phyloP scores from a whole-genome alignment of 139 green algal species.

The Diplosphaera chodatii region DNA sequence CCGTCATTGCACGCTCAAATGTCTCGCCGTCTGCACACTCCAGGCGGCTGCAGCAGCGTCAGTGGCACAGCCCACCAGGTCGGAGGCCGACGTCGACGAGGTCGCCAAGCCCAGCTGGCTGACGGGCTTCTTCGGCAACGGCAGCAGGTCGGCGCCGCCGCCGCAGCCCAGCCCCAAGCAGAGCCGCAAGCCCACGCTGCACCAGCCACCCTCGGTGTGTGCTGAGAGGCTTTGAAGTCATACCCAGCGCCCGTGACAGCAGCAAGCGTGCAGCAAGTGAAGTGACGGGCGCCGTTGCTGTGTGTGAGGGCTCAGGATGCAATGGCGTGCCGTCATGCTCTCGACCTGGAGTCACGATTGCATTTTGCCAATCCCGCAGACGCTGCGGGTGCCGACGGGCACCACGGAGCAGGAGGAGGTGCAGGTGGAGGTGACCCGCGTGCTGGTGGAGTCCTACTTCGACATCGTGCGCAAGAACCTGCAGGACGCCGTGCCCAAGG shows the following conservation, averaged over 20 bases:
- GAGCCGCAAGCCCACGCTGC: slow-evolving; percentile 1
- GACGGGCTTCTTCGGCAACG: slow-evolving; percentile 24
- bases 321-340: too few species aligned
- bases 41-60: too few species aligned
- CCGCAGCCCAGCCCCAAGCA: neutral
- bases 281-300: too few species aligned
- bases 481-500: slow-evolving; percentile 85
- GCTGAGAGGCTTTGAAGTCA: too few species aligned
- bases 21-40: too few species aligned
- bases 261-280: too few species aligned
- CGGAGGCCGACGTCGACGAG: neutral
- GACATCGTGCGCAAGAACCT: slow-evolving; percentile 82
- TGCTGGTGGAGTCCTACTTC: slow-evolving; percentile 87
- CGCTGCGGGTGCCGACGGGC: slow-evolving; percentile 31
- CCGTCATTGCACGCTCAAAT: too few species aligned
- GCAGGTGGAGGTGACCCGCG: slow-evolving; percentile 83
- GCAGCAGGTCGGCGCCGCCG: neutral
- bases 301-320: too few species aligned
- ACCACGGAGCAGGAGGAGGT: slow-evolving; percentile 55
- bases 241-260: too few species aligned
- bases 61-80: neutral
- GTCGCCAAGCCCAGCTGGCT: slow-evolving; percentile 27
- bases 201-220: slow-evolving; percentile 12
- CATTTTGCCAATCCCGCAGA: slow-evolving; percentile 19
- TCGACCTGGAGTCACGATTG: too few species aligned